phyloP scores from a whole-genome alignment of 345 rosid genomes.

The Citrus sinensis region DVS_A1.0 CM039168.1:4248001-4248500 shows the following conservation, averaged over 20 bases:
- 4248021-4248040: too few relatives aligned
- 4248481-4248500: conserved; percentile 41
- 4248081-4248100: too few relatives aligned
- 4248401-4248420: conserved; percentile 58
- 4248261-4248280: background rate
- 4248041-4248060: too few relatives aligned
- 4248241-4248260: background rate
- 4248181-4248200: conserved; percentile 13
- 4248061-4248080: too few relatives aligned
- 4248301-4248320: background rate
- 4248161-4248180: conserved; percentile 19
- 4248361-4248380: background rate
- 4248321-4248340: conserved; percentile 9
- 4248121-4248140: too few relatives aligned
- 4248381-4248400: conserved; percentile 55
- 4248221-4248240: background rate
- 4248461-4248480: conserved; percentile 47
- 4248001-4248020: too few relatives aligned
- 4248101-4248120: too few relatives aligned
- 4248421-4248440: conserved; percentile 30
- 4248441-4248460: conserved; percentile 41
- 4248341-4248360: conserved; percentile 10
- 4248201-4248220: background rate
- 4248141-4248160: background rate
- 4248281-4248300: background rate